Base-by-base conservation (phyloP, 371 early-diverging fungal species). In the Catenaria anguillulae region DNA sequence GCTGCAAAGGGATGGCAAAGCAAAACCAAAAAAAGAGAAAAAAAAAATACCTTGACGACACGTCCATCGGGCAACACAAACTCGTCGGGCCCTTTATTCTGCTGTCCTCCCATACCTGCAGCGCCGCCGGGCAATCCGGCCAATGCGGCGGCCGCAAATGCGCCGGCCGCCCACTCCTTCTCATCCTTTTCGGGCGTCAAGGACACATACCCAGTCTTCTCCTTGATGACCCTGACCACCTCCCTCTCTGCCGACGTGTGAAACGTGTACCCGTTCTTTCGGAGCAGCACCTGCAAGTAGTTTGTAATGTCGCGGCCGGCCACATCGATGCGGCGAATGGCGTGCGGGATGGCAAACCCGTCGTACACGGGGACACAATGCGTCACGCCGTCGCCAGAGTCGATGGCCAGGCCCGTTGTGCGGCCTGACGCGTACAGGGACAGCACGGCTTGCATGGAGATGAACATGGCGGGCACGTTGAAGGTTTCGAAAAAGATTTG, bases 401-500 rank as follows among this genome's bases (percentile, higher is more conserved):
- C 95, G 34, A 96, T 78, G 15, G 92, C 93, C 43, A 96, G 78
- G 63, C 96, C 96, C 12, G 96, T 97, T 19, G 97, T 96, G 73
- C 93, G 83, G 40, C 97, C 94, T 17, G 94, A 93, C 21, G 92
- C 87, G 68, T 93, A 88, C 79, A 94, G 84, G 67, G 90, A 86
- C 40, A 97, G 82, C 12, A 95, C 93, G 35, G 95, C 95, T 74
- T 95, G 97, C 67, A 94, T 87, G 31, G 92, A 89, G 55, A 92
- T 83, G 71, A 88, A 93, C 61, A 95, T 76, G 37, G 94, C 93
- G 24, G 96, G 96, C 15, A 89, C 92, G 65, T 94, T 93, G 77
- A 95, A 97, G 8, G 95, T 95, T 66, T 97, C 97, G 68, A 97
- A 95, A 69, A 95, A 88, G 63, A 95, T 86, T 73, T 93, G 93